These are phyloP conservation scores for grape (Vitis vinifera) DNA, from an alignment of 164 flowering plant species.

Conservation along the genomic window ASM3070453v1 NC_081820.1:18210501-18211000, in stretches of 20 bases:
- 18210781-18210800: constrained; percentile 89
- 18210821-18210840: constrained; percentile 87
- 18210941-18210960: constrained; percentile 57
- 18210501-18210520: constrained; percentile 61
- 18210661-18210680: constrained; percentile 79
- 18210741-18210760: constrained; percentile 85
- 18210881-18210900: constrained; percentile 76
- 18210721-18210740: constrained; percentile 57
- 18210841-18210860: constrained; percentile 93
- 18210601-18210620: constrained; percentile 95
- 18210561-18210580: constrained; percentile 93
- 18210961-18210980: constrained; percentile 72
- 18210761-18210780: constrained; percentile 73
- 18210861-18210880: constrained; percentile 84
- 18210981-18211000: constrained; percentile 75
- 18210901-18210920: constrained; percentile 68
- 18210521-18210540: constrained; percentile 87
- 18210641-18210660: constrained; percentile 92
- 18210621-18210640: constrained; percentile 92
- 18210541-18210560: constrained; percentile 84
- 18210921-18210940: constrained; percentile 76
- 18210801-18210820: constrained; percentile 88
- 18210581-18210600: constrained; percentile 73
- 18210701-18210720: constrained; percentile 76
- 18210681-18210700: constrained; percentile 86